Evolutionary conservation across 495 filamentous ascomycete genomes (phyloP).

Genomic region (Cercophora newfieldiana): DNA sequence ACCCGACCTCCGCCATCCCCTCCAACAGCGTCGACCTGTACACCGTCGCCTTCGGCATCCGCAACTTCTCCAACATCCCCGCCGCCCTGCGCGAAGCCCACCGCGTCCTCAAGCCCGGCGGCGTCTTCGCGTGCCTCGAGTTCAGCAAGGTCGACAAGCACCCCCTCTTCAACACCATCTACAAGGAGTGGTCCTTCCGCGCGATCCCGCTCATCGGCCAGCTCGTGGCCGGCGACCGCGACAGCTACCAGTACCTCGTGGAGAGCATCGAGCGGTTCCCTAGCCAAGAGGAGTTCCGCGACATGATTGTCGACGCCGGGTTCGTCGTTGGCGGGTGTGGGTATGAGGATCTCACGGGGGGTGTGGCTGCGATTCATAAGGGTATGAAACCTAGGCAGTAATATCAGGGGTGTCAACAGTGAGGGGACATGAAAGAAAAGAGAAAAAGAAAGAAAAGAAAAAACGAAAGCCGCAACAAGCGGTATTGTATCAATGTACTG

Average conservation of each 20-base stretch:
- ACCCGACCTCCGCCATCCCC: constrained; percentile 50
- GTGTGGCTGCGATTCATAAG: constrained; percentile 94
- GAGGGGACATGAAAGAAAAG: not conserved
- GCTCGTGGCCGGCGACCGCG: constrained; percentile 88
- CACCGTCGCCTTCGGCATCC: constrained; percentile 96
- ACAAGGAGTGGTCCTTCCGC: constrained; percentile 94
- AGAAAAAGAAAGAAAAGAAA: not conserved
- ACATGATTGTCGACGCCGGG: constrained; percentile 86
- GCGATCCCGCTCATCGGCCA: constrained; percentile 95
- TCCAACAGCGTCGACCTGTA: constrained; percentile 78
- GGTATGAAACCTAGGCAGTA: constrained; percentile 76
- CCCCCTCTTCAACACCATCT: constrained; percentile 73
- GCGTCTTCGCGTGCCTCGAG: constrained; percentile 95
- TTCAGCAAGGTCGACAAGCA: constrained; percentile 79
- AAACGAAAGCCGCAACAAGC: not conserved
- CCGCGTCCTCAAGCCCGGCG: constrained; percentile 89
- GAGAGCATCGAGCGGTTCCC: constrained; percentile 97
- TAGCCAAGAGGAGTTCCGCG: constrained; percentile 74
- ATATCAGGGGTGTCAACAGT: too few relatives aligned
- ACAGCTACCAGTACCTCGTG: constrained; percentile 97
- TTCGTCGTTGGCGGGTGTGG: constrained; percentile 80
- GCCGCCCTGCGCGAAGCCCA: constrained; percentile 76
- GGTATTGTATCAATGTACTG: not conserved
- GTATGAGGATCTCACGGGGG: constrained; percentile 85
- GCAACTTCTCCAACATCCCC: constrained; percentile 90